Percentiles rank a stretch among this genome's conserved stretches.
Evolutionary conservation across 257 asterid species (phyloP).

Genomic region (Verbascum thapsus): DNA sequence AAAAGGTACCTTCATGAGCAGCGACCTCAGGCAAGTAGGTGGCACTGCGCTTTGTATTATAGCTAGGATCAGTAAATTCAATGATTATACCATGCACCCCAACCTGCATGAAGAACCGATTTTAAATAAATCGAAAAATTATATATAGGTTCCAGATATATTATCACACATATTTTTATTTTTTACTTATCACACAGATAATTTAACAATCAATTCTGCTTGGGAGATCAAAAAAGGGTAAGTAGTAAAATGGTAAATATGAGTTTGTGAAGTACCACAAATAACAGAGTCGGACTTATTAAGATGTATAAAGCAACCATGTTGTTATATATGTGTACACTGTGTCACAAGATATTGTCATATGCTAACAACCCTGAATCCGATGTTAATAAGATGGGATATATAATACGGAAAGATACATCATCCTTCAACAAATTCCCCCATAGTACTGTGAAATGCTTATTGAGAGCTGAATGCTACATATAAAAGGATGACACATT

Average conservation of each 20-base stretch:
- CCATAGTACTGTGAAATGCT: too few relatives aligned
- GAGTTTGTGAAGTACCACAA: background rate
- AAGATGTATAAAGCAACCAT: too few relatives aligned
- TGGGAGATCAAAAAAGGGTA: background rate
- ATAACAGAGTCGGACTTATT: background rate
- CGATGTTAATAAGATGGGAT: background rate
- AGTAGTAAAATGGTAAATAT: background rate
- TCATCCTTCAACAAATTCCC: background rate
- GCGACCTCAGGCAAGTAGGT: conserved; percentile 99
- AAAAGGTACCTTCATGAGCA: conserved; percentile 84
- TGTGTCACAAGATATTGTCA: too few relatives aligned
- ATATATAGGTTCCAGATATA: too few relatives aligned
- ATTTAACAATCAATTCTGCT: background rate
- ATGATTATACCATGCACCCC: conserved; percentile 95
- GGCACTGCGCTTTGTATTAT: conserved; percentile 71
- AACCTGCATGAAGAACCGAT: conserved; percentile 48
- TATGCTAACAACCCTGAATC: too few relatives aligned
- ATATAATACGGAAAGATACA: background rate
- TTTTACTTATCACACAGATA: background rate
- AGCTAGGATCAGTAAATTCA: conserved; percentile 84
- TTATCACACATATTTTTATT: too few relatives aligned
- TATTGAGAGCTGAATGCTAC: too few relatives aligned
- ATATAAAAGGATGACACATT: conserved; percentile 1
- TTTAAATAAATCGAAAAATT: too few relatives aligned
- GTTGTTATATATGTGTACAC: too few relatives aligned